These are phyloP conservation scores for Talaromyces sp. DNA, from an alignment of 2,329 filamentous ascomycete genomes.

Conservation along the genomic window DNA sequence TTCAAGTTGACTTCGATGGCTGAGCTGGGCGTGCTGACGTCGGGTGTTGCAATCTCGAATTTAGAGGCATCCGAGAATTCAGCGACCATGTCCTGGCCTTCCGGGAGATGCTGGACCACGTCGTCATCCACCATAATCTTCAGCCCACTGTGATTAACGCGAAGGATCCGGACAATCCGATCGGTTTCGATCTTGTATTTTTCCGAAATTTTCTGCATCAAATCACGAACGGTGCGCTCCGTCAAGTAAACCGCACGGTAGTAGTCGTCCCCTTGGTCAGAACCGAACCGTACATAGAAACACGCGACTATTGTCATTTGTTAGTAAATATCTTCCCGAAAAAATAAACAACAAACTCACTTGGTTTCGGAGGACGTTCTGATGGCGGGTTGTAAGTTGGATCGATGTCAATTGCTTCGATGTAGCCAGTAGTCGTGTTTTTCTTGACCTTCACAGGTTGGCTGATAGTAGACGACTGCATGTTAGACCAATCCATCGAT, in stretches of 20 bases:
- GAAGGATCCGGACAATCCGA: constrained; percentile 66
- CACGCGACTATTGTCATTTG: constrained; percentile 61
- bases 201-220: constrained; percentile 65
- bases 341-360: constrained; percentile 35
- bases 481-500: constrained; percentile 21
- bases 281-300: constrained; percentile 68
- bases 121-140: constrained; percentile 89
- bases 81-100: constrained; percentile 83
- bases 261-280: constrained; percentile 54
- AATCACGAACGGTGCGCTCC: constrained; percentile 68
- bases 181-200: constrained; percentile 78
- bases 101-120: constrained; percentile 72
- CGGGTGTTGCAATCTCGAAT: constrained; percentile 24
- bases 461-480: constrained; percentile 17
- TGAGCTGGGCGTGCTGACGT: constrained; percentile 17
- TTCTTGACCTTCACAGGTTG: constrained; percentile 29
- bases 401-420: constrained; percentile 90
- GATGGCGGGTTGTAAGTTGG: constrained; percentile 72
- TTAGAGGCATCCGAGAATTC: constrained; percentile 60
- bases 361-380: constrained; percentile 64
- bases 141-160: constrained; percentile 67
- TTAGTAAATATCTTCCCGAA: constrained; percentile 22
- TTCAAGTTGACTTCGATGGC: constrained; percentile 50
- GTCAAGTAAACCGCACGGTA: constrained; percentile 83
- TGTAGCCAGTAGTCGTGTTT: constrained; percentile 60